Evolutionary conservation across 441 rosid genomes (phyloP).

Genomic region (Arabidopsis hybrid): DNA sequence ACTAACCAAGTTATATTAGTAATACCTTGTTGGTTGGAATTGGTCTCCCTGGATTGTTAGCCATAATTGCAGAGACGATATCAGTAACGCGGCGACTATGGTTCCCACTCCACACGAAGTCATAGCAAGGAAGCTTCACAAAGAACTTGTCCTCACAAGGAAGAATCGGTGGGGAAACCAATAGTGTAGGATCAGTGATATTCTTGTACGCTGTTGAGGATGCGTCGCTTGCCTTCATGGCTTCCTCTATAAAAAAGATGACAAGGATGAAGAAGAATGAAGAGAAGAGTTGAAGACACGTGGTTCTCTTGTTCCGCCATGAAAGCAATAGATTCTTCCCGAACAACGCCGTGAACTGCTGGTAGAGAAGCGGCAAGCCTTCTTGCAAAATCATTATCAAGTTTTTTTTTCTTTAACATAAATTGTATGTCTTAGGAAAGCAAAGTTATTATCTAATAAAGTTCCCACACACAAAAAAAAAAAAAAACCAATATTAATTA

Average conservation of each 20-base stretch:
- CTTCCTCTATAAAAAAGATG: slow-evolving; percentile 68
- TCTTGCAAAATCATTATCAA: slow-evolving; percentile 38
- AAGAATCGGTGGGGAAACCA: slow-evolving; percentile 65
- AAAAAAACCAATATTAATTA: not conserved
- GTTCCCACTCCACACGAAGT: slow-evolving; percentile 95
- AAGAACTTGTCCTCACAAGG: slow-evolving; percentile 84
- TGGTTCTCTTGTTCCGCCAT: slow-evolving; percentile 82
- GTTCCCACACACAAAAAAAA: not conserved
- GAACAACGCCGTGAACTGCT: slow-evolving; percentile 71
- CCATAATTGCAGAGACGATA: slow-evolving; percentile 63
- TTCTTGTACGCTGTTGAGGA: slow-evolving; percentile 47
- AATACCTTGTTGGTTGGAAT: slow-evolving; percentile 68
- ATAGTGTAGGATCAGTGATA: slow-evolving; percentile 56
- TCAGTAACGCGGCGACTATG: slow-evolving; percentile 48
- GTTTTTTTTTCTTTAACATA: not conserved
- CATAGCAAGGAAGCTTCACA: slow-evolving; percentile 66
- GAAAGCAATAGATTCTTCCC: slow-evolving; percentile 81
- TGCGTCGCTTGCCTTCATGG: slow-evolving; percentile 47
- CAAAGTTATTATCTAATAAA: not conserved
- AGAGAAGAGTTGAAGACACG: slow-evolving; percentile 78
- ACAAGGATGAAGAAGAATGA: slow-evolving; percentile 85
- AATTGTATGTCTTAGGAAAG: not conserved
- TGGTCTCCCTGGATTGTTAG: slow-evolving; percentile 74
- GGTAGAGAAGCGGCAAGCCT: slow-evolving; percentile 58
- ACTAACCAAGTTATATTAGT: no score